Evolutionary conservation across 768 basidiomycete genomes (phyloP), one percentile per base, ranked within the genome.

Genomic region (Rhodocollybia butyracea): DNA sequence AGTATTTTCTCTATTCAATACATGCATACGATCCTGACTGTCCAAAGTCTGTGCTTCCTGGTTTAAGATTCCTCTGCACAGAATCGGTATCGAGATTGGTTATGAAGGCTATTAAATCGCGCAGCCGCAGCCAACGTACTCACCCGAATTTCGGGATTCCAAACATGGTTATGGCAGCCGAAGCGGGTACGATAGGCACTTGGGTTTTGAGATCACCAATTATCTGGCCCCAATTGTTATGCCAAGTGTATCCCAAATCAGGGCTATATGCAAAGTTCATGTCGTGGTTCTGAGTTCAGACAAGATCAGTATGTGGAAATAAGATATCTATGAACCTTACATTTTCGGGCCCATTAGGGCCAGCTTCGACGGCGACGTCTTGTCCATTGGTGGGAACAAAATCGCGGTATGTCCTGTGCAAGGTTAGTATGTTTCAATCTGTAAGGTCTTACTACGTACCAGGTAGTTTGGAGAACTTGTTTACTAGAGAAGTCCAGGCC

Each of bases 311-410:
- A 15, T 30, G 29, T n/a, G 46, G 21, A 17, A 8, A 36, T 36
- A 40, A 12, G 19, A 29, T 5, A 38, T 24, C 10, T 15, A 27
- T 26, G 24, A 19, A 42, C 29, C 68, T 8, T 46, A 72, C 72
- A 52, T 73, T 73, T 53, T 72, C 72, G 12, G 71, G 72, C 6
- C 72, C 72, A 47, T 73, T 73, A 0, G 72, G 71, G 0, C 72
- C 72, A 7, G 72, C 71, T 60, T 73, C 58, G 15, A 73, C 72
- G 7, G 72, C 72, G 31, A 72, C 70, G 31, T 72, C 61, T 50
- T 70, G 65, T 12, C 71, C 72, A 3, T 64, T 71, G 54, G 73
- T 71, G 36, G 72, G 70, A n/a, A 72, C 69, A 51, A 65, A 73
- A 62, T 73, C 71, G 1, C 69, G 69, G 38, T 73, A 73, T 10